Evolutionary conservation across 2,329 filamentous ascomycete genomes (phyloP).

Genomic region (Neonectria neomacrospora): DNA sequence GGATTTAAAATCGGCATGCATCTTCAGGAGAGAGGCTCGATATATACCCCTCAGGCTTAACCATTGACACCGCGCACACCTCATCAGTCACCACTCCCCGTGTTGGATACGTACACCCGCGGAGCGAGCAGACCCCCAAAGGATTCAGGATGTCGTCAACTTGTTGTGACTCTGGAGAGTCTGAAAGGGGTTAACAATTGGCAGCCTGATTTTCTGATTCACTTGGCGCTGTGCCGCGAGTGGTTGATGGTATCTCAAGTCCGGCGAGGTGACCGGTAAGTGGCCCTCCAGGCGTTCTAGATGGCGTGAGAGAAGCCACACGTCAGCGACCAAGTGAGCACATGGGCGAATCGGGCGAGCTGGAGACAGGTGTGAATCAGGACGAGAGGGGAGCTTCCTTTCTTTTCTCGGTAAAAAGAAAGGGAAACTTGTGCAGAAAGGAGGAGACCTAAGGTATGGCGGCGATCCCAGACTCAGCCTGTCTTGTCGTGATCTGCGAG

Average conservation of each 20-base stretch:
- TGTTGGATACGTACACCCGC: conserved; percentile 1
- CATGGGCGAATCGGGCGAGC: not conserved
- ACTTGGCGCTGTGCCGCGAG: not conserved
- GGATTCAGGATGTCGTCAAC: not conserved
- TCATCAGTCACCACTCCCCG: not conserved
- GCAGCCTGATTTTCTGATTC: conserved; percentile 2
- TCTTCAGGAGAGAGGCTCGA: conserved; percentile 3
- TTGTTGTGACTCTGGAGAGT: not conserved
- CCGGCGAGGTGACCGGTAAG: not conserved
- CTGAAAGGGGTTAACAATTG: not conserved
- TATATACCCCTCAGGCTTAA: conserved; percentile 11
- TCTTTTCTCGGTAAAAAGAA: not conserved
- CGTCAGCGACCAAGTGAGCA: not conserved
- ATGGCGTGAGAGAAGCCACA: not conserved
- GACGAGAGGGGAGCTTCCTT: not conserved
- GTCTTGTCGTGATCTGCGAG: not conserved
- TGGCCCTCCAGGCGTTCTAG: not conserved
- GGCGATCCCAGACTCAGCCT: not conserved
- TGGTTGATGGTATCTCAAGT: not conserved
- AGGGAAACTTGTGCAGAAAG: not conserved
- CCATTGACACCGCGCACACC: not conserved
- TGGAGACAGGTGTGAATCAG: not conserved
- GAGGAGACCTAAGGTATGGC: not conserved
- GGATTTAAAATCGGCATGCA: conserved; percentile 15
- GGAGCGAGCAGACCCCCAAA: not conserved